A percentile compares a stretch with the other conserved stretches of the same genome.
Evolutionary conservation across 352 stramenopile genomes (phyloP).

Genomic region (Phytophthora hibernalis): DNA sequence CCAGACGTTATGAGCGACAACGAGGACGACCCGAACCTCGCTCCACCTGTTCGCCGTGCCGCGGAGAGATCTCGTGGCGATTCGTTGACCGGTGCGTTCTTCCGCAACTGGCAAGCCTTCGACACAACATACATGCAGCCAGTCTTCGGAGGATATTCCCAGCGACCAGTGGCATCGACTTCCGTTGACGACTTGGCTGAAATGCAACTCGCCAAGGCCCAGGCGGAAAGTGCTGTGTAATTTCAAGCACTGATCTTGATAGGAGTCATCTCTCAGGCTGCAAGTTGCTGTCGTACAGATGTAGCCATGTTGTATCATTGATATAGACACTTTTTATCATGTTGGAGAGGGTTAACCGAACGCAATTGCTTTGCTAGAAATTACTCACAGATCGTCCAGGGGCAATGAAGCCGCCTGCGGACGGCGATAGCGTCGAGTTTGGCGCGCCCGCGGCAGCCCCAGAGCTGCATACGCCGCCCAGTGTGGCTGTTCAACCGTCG

Average conservation of each 20-base stretch:
- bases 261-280: background rate
- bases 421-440: conserved; percentile 12
- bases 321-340: conserved; percentile 34
- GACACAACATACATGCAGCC: conserved; percentile 84
- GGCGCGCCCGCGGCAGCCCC: background rate
- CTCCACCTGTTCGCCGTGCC: conserved; percentile 19
- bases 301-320: conserved; percentile 26
- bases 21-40: conserved; percentile 40
- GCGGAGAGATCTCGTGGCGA: conserved; percentile 44
- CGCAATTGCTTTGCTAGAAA: conserved; percentile 22
- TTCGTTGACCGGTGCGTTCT: conserved; percentile 67
- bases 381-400: conserved; percentile 16
- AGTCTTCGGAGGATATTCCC: conserved; percentile 74
- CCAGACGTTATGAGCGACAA: conserved; percentile 64
- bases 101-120: conserved; percentile 83
- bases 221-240: conserved; percentile 59
- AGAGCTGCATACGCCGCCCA: background rate
- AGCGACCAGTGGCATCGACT: conserved; percentile 24
- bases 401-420: conserved; percentile 19
- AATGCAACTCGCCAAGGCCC: conserved; percentile 44
- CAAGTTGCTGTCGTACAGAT: conserved; percentile 1
- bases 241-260: conserved; percentile 1
- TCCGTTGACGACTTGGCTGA: conserved; percentile 31
- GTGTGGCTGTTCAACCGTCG: background rate
- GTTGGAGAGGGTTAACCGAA: conserved; percentile 10